A percentile compares a stretch with the other conserved stretches of the same genome.
phyloP scores from a whole-genome alignment of 805 yeast species.

The Monosporozyma aquatica region DNA sequence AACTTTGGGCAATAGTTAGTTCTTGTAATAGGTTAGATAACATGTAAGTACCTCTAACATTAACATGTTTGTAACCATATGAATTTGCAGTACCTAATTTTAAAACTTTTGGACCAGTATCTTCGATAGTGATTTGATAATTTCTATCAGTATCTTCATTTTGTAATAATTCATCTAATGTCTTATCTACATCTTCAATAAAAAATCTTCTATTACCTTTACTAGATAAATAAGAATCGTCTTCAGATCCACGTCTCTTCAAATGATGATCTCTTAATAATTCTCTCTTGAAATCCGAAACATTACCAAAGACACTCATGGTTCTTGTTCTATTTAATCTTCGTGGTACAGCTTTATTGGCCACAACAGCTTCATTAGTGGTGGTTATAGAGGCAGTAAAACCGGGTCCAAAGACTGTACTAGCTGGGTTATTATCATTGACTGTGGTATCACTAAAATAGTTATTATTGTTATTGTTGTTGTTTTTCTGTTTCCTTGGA shows the following conservation, averaged over 20 bases:
- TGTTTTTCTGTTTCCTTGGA: slow-evolving; percentile 36
- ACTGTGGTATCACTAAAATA: not conserved
- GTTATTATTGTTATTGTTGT: not conserved
- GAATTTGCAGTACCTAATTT: slow-evolving; percentile 78
- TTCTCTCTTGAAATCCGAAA: slow-evolving; percentile 17
- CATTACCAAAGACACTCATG: slow-evolving; percentile 37
- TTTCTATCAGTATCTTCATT: slow-evolving; percentile 82
- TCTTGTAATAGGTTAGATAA: slow-evolving; percentile 80
- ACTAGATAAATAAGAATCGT: slow-evolving; percentile 35
- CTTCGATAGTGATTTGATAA: slow-evolving; percentile 78
- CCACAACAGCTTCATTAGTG: not conserved
- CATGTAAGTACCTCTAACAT: slow-evolving; percentile 83
- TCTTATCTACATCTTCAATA: slow-evolving; percentile 65
- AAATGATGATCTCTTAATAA: slow-evolving; percentile 20
- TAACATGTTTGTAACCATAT: slow-evolving; percentile 63
- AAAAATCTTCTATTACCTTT: slow-evolving; percentile 42
- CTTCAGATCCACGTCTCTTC: slow-evolving; percentile 47
- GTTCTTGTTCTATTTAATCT: slow-evolving; percentile 48
- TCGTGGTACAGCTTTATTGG: slow-evolving; percentile 3
- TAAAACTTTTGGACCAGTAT: slow-evolving; percentile 74
- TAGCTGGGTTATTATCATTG: not conserved
- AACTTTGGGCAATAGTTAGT: slow-evolving; percentile 72
- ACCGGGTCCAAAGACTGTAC: not conserved
- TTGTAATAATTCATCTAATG: slow-evolving; percentile 56
- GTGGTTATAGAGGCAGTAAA: not conserved